These are phyloP conservation scores for Zymoseptoria passerinii DNA, from an alignment of 2,329 filamentous ascomycete species.

Conservation along the genomic window DNA sequence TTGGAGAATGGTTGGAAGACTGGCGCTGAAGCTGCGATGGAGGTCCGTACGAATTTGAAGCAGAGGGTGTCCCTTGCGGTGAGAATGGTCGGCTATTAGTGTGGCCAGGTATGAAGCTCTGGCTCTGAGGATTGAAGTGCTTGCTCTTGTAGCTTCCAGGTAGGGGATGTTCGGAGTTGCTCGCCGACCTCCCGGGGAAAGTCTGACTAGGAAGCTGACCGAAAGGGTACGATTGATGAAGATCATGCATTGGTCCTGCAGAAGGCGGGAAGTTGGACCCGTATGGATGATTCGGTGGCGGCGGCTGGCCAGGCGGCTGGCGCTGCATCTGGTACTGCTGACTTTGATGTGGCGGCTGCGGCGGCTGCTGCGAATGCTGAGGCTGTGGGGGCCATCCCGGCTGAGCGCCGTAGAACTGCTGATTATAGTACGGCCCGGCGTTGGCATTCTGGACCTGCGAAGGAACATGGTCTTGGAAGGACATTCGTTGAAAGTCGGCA, in stretches of 20 bases:
- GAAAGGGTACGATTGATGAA: slow-evolving; percentile 56
- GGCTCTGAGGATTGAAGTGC: slow-evolving; percentile 88
- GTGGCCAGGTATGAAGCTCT: slow-evolving; percentile 73
- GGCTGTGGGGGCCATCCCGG: slow-evolving; percentile 27
- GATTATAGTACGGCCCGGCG: slow-evolving; percentile 7
- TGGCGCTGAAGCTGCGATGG: slow-evolving; percentile 24
- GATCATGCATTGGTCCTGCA: slow-evolving; percentile 28
- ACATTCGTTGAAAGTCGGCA: slow-evolving; percentile 41
- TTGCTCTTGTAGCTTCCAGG: slow-evolving; percentile 78
- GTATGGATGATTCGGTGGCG: slow-evolving; percentile 8
- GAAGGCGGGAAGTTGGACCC: slow-evolving; percentile 16
- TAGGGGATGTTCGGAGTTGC: slow-evolving; percentile 69
- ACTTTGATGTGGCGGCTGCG: neutral
- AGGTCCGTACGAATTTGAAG: slow-evolving; percentile 2
- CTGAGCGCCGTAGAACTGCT: slow-evolving; percentile 20
- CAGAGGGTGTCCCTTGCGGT: slow-evolving; percentile 12
- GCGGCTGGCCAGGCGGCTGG: neutral
- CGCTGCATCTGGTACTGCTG: slow-evolving; percentile 1
- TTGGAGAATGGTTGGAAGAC: slow-evolving; percentile 23
- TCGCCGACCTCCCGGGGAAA: slow-evolving; percentile 62
- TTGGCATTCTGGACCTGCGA: slow-evolving; percentile 7
- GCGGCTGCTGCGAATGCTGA: neutral
- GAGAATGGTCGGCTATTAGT: slow-evolving; percentile 17
- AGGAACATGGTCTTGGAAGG: slow-evolving; percentile 32
- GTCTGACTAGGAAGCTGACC: slow-evolving; percentile 66